Conservation (phyloP, 2,329 filamentous ascomycete species). For the Neopestalotiopsis sp. region DNA sequence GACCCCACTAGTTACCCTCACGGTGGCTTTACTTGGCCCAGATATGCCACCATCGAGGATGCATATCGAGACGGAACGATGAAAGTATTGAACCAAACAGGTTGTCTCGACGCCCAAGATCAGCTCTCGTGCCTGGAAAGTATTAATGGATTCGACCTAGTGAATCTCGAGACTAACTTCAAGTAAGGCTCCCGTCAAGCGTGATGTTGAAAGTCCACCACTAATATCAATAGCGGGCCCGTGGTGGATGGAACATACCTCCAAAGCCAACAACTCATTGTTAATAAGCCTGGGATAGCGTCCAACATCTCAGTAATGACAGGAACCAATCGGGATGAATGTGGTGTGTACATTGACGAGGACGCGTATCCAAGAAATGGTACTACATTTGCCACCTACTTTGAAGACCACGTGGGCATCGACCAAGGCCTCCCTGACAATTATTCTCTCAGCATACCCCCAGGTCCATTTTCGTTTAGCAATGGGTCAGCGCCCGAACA, state of each 20-base stretch:
- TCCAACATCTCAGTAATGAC: conserved; percentile 5
- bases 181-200: neutral
- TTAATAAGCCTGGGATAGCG: neutral
- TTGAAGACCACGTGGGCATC: neutral
- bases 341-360: neutral
- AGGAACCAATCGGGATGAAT: neutral
- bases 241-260: neutral
- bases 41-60: neutral
- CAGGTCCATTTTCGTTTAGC: neutral
- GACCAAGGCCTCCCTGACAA: neutral
- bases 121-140: neutral
- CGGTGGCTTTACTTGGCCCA: neutral
- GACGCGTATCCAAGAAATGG: neutral
- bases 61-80: neutral
- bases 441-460: neutral
- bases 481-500: neutral
- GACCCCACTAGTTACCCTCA: neutral
- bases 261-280: neutral
- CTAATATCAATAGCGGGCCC: neutral
- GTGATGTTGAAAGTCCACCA: no score
- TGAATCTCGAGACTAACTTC: neutral
- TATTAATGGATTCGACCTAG: neutral
- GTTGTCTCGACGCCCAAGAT: neutral
- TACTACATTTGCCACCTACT: neutral
- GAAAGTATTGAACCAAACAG: neutral